These are phyloP conservation scores for Reutealis trisperma DNA, from an alignment of 345 rosid species.

Conservation along the genomic window DNA sequence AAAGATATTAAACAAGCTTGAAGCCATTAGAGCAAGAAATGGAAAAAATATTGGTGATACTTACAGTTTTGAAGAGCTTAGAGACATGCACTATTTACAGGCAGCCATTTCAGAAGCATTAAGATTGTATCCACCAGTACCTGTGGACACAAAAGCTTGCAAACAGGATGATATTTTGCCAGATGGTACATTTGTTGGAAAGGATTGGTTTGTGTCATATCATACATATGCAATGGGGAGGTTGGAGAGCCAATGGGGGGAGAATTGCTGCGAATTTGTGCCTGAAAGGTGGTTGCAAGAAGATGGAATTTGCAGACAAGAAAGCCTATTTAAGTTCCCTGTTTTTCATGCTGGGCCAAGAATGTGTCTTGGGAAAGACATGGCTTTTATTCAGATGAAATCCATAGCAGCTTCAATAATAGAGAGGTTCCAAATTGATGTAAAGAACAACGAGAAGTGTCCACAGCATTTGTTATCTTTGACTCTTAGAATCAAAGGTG, in stretches of 20 bases:
- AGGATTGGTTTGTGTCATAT: slow-evolving; percentile 15
- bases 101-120: slow-evolving; percentile 23
- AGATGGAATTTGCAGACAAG: slow-evolving; percentile 10
- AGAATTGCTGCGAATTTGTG: slow-evolving; percentile 13
- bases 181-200: slow-evolving; percentile 14
- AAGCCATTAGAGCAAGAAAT: not conserved
- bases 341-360: slow-evolving; percentile 29
- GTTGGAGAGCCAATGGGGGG: slow-evolving; percentile 25
- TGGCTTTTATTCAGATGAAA: slow-evolving; percentile 31
- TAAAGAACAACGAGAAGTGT: slow-evolving; percentile 5
- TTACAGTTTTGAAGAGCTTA: slow-evolving; percentile 12
- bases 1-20: slow-evolving; percentile 16
- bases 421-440: slow-evolving; percentile 17
- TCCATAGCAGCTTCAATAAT: slow-evolving; percentile 22
- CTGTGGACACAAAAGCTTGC: slow-evolving; percentile 15
- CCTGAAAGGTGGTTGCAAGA: slow-evolving; percentile 31
- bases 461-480: slow-evolving; percentile 15
- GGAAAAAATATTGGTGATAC: not conserved
- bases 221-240: slow-evolving; percentile 20
- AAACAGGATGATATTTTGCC: slow-evolving; percentile 16
- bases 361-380: slow-evolving; percentile 24
- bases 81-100: slow-evolving; percentile 14
- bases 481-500: slow-evolving; percentile 30
- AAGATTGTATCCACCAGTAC: slow-evolving; percentile 30
- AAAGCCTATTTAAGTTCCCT: slow-evolving; percentile 18